phyloP scores from a whole-genome alignment of 805 yeast genomes.

The Nematodospora valgi region DNA sequence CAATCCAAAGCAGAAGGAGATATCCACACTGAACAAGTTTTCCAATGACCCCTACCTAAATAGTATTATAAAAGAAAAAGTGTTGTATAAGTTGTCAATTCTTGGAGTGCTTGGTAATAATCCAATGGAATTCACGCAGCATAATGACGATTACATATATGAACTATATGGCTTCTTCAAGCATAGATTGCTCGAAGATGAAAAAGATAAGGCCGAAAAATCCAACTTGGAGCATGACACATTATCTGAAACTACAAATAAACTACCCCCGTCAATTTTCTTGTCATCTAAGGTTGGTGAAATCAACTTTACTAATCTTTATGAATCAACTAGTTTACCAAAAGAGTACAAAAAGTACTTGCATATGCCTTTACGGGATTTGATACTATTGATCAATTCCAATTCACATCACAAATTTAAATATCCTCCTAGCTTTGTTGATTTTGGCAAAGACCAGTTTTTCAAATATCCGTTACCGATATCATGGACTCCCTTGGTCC shows the following conservation, averaged over 20 bases:
- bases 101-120: constrained; percentile 33
- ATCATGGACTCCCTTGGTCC: constrained; percentile 38
- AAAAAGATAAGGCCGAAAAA: constrained; percentile 2
- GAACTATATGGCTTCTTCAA: constrained; percentile 32
- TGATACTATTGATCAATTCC: constrained; percentile 17
- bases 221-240: constrained; percentile 3
- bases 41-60: constrained; percentile 30
- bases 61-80: constrained; percentile 28
- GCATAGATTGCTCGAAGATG: constrained; percentile 18
- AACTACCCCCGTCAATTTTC: constrained; percentile 5
- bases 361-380: constrained; percentile 20
- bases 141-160: constrained; percentile 25
- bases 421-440: constrained; percentile 25
- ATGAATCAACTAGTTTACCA: constrained; percentile 12
- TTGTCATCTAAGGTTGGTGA: constrained; percentile 15
- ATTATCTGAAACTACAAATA: background rate
- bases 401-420: constrained; percentile 20
- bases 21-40: constrained; percentile 9
- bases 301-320: constrained; percentile 10
- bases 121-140: constrained; percentile 22
- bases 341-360: constrained; percentile 19
- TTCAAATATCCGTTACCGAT: constrained; percentile 34
- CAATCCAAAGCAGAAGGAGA: constrained; percentile 6
- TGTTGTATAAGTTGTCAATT: constrained; percentile 31
- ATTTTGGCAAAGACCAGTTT: constrained; percentile 15